Base-by-base conservation (phyloP, 2,329 filamentous ascomycete genomes). In the Gnomoniopsis sp. region DNA sequence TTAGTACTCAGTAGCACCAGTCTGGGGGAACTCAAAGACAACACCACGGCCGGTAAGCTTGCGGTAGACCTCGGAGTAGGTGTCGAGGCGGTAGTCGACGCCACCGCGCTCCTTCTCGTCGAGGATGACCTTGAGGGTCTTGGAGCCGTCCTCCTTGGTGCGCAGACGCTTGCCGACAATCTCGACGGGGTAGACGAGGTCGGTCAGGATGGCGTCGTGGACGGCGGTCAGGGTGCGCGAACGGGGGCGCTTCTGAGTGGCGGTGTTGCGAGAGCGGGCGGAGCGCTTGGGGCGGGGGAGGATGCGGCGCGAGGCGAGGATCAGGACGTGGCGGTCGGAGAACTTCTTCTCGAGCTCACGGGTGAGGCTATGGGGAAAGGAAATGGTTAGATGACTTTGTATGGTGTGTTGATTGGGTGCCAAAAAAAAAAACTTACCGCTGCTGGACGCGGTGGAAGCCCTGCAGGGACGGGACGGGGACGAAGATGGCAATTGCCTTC, bases 311-410 rank as follows among this genome's bases (percentile, higher is more conserved):
- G 93, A 96, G 72, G 95, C 95, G 73, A 99, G 89, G 88, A 99
- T 92, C 79, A 99, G 86, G 79, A 99, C 95, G 82, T 99, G 95
- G 82, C 95, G 95, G 87, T 99, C 95, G 68, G 95, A 98, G 91
- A 99, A 99, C 86, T 99, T 99, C 92, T 99, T 99, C 90, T 99
- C 95, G 77, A 99, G 93, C 87, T 99, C 95, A 83, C 95, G 95
- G 81, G 95, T 99, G 77, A 99, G 88, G 77, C 93, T 98, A 65
- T 46, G 30, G 38, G n/a, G 15, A 3, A 10, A 19, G 14, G 17
- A 3, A 8, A 8, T 14, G 26, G 3, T 11, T 8, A 43, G 46
- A n/a, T 52, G 21, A 57, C 23, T 6, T 21, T 14, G 33, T 1
- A 2, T 15, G 14, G 8, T 1, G 17, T 8, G 38, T 6, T 6